Base-by-base conservation (phyloP, 1,284 basidiomycete genomes). In the Mixia osmundae region DNA sequence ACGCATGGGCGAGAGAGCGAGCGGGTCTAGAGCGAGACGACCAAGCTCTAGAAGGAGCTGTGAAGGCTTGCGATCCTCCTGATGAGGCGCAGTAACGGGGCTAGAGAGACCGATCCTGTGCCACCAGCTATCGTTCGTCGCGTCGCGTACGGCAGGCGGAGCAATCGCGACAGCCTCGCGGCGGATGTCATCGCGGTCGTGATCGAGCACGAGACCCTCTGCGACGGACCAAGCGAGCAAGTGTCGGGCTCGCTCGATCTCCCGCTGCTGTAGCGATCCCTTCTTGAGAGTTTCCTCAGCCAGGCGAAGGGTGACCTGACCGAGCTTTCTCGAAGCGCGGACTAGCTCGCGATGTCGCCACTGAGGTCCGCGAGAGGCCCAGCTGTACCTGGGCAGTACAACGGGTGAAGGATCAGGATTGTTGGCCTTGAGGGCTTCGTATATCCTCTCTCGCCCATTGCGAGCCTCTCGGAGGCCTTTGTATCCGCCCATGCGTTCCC, bases 401-500 rank as follows among this genome's bases (percentile, higher is more conserved):
- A n/a, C n/a, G 37, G 12, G 20, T 16, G 4, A 25, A 12, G 33
- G 19, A 5, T 14, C 9, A 6, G 37, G 37, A 8, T 23, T 32
- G 19, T 26, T 32, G 14, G 36, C 25, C 9, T 25, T 16, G 15
- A 47, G 36, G 7, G 43, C 41, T 12, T 35, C 34, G 35, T 43
- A 45, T 25, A 48, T 40, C 10, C 42, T 23, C 18, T 48, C 41
- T 45, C 47, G 47, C 3, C 43, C 44, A 3, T 43, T 42, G 11
- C 45, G 20, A 3, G 47, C 47, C 21, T 35, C 36, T 18, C 40
- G 35, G 9, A 48, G 37, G 16, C 37, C 34, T 11, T 33, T 25
- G 14, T 40, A 9, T 2, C 47, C 47, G 14, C 47, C 47, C 29
- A 51, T 44, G 3, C 47, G 33, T 29, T 50, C 46, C 25, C 49